Conservation (phyloP, 805 yeast species). For the Metschnikowia gelsemii region DNA sequence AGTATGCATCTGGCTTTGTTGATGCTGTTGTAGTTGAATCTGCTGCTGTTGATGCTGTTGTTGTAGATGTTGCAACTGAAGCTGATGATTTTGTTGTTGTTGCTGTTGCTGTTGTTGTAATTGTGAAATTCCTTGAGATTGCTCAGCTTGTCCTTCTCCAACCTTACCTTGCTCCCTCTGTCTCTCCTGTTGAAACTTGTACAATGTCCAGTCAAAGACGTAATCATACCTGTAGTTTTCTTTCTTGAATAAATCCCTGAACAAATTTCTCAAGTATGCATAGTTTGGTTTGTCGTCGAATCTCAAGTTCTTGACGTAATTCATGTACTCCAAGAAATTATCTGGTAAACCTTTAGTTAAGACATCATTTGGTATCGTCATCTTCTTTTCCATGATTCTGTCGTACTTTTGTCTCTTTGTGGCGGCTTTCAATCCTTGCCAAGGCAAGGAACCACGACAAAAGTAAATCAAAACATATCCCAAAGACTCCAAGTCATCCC, state of each 20-base stretch:
- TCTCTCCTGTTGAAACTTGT: conserved; percentile 65
- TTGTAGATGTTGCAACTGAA: conserved; percentile 9
- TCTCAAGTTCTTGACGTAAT: conserved; percentile 83
- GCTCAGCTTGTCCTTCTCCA: conserved; percentile 28
- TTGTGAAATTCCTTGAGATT: conserved; percentile 21
- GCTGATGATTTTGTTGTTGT: conserved; percentile 10
- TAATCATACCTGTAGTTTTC: conserved; percentile 92
- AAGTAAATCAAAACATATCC: conserved; percentile 25
- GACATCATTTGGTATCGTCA: conserved; percentile 24
- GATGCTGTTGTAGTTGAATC: conserved; percentile 13
- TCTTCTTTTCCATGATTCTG: conserved; percentile 26
- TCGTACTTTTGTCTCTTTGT: conserved; percentile 25
- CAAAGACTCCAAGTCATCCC: conserved; percentile 25
- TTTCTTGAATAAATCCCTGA: conserved; percentile 83
- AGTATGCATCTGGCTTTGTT: conserved; percentile 8
- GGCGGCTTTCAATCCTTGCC: conserved; percentile 27
- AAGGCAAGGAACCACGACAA: conserved; percentile 24
- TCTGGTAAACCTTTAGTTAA: conserved; percentile 68
- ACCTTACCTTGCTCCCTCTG: conserved; percentile 45
- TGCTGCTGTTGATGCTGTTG: conserved; percentile 16
- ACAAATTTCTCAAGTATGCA: conserved; percentile 78
- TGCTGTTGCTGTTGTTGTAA: conserved; percentile 19
- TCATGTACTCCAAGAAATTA: conserved; percentile 84
- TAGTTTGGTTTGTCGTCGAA: conserved; percentile 98
- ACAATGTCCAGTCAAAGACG: conserved; percentile 95